These are phyloP conservation scores for Amanita inopinata DNA, from an alignment of 768 basidiomycete genomes.

Conservation along the genomic window DNA sequence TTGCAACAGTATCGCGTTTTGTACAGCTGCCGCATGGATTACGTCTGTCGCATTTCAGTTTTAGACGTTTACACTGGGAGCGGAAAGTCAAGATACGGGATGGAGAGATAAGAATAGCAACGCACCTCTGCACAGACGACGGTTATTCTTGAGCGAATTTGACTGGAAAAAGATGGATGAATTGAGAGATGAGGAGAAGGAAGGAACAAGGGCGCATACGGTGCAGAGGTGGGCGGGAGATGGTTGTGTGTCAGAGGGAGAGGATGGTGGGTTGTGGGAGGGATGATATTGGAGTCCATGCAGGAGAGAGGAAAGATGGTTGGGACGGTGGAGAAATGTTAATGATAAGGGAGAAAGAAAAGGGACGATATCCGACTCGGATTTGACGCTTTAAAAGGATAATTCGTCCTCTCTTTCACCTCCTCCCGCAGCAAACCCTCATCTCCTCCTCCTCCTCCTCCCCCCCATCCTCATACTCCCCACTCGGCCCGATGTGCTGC, in stretches of 20 bases:
- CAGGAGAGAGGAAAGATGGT: conserved; percentile 2
- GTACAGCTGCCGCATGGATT: conserved; percentile 70
- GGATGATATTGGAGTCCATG: background rate
- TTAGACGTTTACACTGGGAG: conserved; percentile 74
- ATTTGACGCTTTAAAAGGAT: conserved; percentile 9
- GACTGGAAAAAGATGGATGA: conserved; percentile 26
- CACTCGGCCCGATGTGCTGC: conserved; percentile 1
- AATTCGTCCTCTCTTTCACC: background rate
- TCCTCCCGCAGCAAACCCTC: too few species aligned
- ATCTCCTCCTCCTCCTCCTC: conserved; percentile 14
- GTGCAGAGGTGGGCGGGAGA: conserved; percentile 5
- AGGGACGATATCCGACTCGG: conserved; percentile 12
- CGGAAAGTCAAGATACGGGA: conserved; percentile 9
- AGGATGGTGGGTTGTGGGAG: background rate
- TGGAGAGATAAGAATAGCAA: conserved; percentile 2
- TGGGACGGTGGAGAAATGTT: conserved; percentile 4
- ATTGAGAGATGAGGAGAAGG: background rate
- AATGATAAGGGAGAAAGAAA: conserved; percentile 5
- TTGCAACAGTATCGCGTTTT: conserved; percentile 64
- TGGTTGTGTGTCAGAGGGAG: background rate
- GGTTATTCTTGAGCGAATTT: conserved; percentile 68
- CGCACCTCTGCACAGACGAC: conserved; percentile 74
- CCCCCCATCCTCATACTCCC: conserved; percentile 8
- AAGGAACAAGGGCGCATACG: conserved; percentile 12
- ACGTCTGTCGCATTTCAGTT: conserved; percentile 76